Percentiles rank a stretch among this genome's conserved stretches.
These are phyloP conservation scores for Oryza brachyantha DNA, from an alignment of 176 grass and related monocot genomes.

Conservation along the genomic window DNA sequence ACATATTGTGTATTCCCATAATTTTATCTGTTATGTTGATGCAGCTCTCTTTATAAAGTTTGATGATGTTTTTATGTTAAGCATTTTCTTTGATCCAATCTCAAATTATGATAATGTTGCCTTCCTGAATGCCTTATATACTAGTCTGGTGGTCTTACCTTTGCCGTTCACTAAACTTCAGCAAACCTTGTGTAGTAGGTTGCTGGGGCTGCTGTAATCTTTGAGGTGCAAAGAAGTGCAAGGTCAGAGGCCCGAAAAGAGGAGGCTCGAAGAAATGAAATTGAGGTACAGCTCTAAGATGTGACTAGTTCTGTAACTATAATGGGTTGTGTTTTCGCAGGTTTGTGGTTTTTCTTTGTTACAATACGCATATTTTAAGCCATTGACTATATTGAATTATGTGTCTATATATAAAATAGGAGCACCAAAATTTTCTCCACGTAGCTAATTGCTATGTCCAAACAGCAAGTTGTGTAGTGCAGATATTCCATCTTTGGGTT, in stretches of 20 bases:
- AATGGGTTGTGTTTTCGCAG: neutral
- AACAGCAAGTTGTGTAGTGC: neutral
- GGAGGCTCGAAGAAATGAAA: constrained; percentile 54
- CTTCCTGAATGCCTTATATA: neutral
- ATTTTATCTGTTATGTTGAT: neutral
- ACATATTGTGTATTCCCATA: neutral
- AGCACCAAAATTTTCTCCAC: neutral
- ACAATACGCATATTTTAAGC: neutral
- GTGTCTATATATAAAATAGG: constrained; percentile 1
- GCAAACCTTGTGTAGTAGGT: constrained; percentile 50
- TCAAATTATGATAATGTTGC: neutral
- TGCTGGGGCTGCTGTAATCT: constrained; percentile 58
- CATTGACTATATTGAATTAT: neutral
- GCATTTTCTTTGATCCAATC: neutral
- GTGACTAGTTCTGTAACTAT: neutral
- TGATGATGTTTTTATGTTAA: neutral
- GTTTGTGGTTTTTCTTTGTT: neutral
- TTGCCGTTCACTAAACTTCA: constrained; percentile 2
- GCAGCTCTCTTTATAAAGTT: neutral
- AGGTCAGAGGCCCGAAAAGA: constrained; percentile 65
- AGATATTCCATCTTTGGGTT: neutral
- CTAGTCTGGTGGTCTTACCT: neutral
- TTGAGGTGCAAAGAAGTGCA: constrained; percentile 79
- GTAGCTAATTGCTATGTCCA: neutral
- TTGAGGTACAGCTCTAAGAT: constrained; percentile 44